Conservation (phyloP, 2,329 filamentous ascomycete species). For the Penicillium occitanis region DNA sequence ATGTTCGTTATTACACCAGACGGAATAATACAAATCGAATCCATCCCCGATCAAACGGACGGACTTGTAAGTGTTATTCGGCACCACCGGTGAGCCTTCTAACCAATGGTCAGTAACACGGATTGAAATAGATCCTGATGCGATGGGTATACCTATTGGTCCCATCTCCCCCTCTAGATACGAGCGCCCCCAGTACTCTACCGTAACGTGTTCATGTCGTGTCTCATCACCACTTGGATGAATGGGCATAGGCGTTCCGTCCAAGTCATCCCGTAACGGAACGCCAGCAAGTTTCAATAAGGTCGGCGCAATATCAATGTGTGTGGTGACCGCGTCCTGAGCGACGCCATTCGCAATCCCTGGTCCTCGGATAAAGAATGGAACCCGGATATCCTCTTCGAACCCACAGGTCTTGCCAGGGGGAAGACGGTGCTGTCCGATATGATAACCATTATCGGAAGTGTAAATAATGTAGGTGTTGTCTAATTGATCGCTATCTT, state of each 20-base stretch:
- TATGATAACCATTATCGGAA: conserved; percentile 61
- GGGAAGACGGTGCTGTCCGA: conserved; percentile 59
- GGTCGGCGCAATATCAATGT: conserved; percentile 65
- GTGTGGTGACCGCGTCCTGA: conserved; percentile 55
- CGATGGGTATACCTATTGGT: conserved; percentile 27
- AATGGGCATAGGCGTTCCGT: conserved; percentile 54
- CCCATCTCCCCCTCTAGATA: conserved; percentile 35
- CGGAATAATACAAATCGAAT: conserved; percentile 43
- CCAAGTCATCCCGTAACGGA: conserved; percentile 52
- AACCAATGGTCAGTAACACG: conserved; percentile 18
- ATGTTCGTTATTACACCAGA: conserved; percentile 45
- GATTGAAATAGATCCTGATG: background rate
- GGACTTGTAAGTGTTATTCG: conserved; percentile 45
- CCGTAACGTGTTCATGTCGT: conserved; percentile 56
- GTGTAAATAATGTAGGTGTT: conserved; percentile 63
- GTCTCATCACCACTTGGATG: conserved; percentile 28
- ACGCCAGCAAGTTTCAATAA: conserved; percentile 50
- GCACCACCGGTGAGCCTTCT: conserved; percentile 23
- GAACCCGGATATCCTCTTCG: conserved; percentile 61
- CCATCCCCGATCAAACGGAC: conserved; percentile 36
- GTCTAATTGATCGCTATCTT: conserved; percentile 45
- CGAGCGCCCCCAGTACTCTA: conserved; percentile 57
- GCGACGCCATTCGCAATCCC: conserved; percentile 49
- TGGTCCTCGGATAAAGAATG: conserved; percentile 60
- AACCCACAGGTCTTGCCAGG: conserved; percentile 60